Evolutionary conservation across 495 filamentous ascomycete genomes (phyloP), one percentile per base, ranked within the genome.

Genomic region (Oidiodendron maius): DNA sequence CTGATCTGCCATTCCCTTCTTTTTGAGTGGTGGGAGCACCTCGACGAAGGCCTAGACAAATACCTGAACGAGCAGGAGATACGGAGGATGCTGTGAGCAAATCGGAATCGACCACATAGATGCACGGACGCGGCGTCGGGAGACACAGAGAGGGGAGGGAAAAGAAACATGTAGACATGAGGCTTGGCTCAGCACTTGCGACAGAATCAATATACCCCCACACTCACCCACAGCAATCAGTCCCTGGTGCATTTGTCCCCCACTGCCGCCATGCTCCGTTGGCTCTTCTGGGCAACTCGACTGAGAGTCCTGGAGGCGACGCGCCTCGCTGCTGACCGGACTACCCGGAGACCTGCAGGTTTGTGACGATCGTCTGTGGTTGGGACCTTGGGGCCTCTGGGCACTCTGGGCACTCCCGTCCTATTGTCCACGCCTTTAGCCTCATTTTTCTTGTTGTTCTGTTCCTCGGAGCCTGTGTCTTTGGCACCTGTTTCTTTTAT

Each of bases 1-100:
- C 81, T 99, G 55, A 97, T 99, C 61, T 99, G 94, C 75, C 68
- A 96, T 56, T 89, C 87, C 43, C 87, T 97, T 89, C 79, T 99
- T 37, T 97, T 94, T 59, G 90, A 97, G 64, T 99, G 93, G 93
- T 99, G 93, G 93, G 78, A 82, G 58, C 83, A 90, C 65, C 78
- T 97, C 25, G 84, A 90, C 51, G 72, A 76, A 21, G 76, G 83
- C 4, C 69, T 97, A 54, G 89, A 95, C 44, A 84, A 85, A 69
- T 96, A 93, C 71, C 78, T 73, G 66, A 82, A 83, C 53, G 90
- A 97, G 71, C 84, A 76, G 62, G 71, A 86, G 59, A 97, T 98
- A 53, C 79, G 87, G 39, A 81, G 93, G 50, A 96, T 98, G 93
- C n/a, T n/a, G n/a, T 62, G 46, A 59, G 37, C 24, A 20, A 40